Percentiles rank a stretch among this genome's conserved stretches.
These are phyloP conservation scores for Eucalyptus brandiana DNA, from an alignment of 345 rosid genomes.

Conservation along the genomic window DNA sequence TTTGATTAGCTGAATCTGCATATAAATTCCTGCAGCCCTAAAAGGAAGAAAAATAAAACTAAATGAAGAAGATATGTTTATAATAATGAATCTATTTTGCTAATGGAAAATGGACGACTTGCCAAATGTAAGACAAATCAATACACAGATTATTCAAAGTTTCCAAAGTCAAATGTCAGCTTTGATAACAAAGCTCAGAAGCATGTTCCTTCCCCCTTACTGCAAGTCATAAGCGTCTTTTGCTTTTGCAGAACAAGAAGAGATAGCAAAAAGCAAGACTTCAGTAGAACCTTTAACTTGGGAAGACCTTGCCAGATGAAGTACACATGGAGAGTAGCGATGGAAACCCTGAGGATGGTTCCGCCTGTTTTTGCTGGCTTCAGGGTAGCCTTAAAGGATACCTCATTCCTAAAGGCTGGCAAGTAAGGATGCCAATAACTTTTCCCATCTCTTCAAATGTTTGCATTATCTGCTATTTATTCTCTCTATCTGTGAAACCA, in stretches of 20 bases:
- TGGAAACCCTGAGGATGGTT: conserved; percentile 22
- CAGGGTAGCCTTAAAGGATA: conserved; percentile 24
- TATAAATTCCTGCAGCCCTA: background rate
- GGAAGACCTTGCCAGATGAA: conserved; percentile 23
- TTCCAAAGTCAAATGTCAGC: background rate
- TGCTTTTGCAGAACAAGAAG: conserved; percentile 27
- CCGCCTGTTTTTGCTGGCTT: conserved; percentile 42
- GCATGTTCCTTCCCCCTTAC: background rate
- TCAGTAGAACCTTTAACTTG: conserved; percentile 6
- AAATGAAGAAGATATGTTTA: no score
- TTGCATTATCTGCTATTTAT: background rate
- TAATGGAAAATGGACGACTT: background rate
- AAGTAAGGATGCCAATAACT: background rate
- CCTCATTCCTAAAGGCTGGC: conserved; percentile 45
- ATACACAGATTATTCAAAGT: background rate
- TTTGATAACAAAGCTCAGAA: background rate
- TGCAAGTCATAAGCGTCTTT: background rate
- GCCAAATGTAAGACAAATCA: background rate
- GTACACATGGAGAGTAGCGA: conserved; percentile 23
- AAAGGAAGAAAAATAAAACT: background rate
- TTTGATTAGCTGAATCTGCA: background rate
- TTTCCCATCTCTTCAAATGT: background rate
- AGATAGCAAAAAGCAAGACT: background rate
- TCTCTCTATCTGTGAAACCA: background rate
- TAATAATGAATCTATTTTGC: background rate